These are phyloP conservation scores for Fragaria nilgerrensis DNA, from an alignment of 306 rosid genomes.

Conservation along the genomic window DNA sequence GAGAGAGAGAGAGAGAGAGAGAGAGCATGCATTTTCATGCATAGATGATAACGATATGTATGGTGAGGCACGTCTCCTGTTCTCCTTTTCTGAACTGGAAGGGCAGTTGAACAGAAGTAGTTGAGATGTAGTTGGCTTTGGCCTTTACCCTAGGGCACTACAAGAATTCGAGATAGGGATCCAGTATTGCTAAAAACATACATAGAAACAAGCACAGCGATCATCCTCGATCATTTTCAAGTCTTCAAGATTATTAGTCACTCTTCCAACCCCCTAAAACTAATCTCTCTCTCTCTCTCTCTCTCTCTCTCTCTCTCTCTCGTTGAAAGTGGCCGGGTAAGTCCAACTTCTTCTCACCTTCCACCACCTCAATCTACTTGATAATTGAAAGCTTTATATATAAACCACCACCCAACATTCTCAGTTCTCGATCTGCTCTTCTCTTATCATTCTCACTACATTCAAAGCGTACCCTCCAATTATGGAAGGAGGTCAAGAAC, in stretches of 20 bases:
- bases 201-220: not conserved
- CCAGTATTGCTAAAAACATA: not conserved
- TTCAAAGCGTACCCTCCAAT: not conserved
- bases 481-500: slow-evolving; percentile 46
- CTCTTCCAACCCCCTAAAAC: not conserved
- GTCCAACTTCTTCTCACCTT: slow-evolving; percentile 68
- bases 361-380: slow-evolving; percentile 33
- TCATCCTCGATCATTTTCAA: not conserved
- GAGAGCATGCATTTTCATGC: slow-evolving; percentile 25
- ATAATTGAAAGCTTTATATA: slow-evolving; percentile 27
- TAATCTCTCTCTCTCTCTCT: not conserved
- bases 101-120: slow-evolving; percentile 53
- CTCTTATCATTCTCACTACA: not conserved
- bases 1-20: not conserved
- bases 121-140: slow-evolving; percentile 38
- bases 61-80: slow-evolving; percentile 30
- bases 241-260: not conserved
- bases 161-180: not conserved
- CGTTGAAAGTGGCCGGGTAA: slow-evolving; percentile 16
- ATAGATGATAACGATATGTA: slow-evolving; percentile 41
- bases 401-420: slow-evolving; percentile 30
- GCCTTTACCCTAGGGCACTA: slow-evolving; percentile 20
- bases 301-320: not conserved
- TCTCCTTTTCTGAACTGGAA: slow-evolving; percentile 1
- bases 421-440: slow-evolving; percentile 29